Evolutionary conservation across 2,329 filamentous ascomycete genomes (phyloP).

Genomic region (Aspergillus transmontanensis): DNA sequence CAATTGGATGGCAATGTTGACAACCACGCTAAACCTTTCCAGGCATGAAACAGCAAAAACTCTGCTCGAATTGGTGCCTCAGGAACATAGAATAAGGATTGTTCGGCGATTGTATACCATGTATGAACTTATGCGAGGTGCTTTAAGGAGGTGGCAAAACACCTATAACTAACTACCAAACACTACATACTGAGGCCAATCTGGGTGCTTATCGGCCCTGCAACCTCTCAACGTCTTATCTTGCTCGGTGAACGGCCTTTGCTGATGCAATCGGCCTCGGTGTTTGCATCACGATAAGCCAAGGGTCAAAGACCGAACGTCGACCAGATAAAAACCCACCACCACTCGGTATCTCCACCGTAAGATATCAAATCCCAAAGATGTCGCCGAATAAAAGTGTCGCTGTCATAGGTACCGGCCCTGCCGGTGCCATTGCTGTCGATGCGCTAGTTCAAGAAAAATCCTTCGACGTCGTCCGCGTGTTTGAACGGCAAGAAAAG

Average conservation of each 20-base stretch:
- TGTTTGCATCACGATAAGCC: constrained; percentile 11
- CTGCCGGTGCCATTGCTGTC: constrained; percentile 61
- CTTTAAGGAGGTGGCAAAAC: not conserved
- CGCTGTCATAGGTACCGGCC: constrained; percentile 64
- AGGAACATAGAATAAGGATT: not conserved
- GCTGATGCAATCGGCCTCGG: constrained; percentile 16
- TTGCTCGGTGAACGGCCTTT: constrained; percentile 1
- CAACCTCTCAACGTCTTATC: not conserved
- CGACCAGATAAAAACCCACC: not conserved
- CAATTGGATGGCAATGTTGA: not conserved
- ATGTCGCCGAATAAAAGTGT: constrained; percentile 43
- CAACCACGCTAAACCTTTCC: not conserved
- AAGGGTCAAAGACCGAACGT: not conserved
- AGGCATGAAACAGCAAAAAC: not conserved
- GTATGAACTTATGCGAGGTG: not conserved
- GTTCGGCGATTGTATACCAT: not conserved
- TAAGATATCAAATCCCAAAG: not conserved
- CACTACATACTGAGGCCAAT: not conserved
- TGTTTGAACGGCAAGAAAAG: constrained; percentile 63
- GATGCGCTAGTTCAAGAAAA: constrained; percentile 63
- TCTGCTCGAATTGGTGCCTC: not conserved
- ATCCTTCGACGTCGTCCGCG: constrained; percentile 59
- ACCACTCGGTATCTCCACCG: not conserved
- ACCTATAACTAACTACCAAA: too few relatives aligned
- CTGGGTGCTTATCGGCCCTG: not conserved